phyloP scores from a whole-genome alignment of 169 alveolate genomes.

The Plasmodium gonderi region DNA sequence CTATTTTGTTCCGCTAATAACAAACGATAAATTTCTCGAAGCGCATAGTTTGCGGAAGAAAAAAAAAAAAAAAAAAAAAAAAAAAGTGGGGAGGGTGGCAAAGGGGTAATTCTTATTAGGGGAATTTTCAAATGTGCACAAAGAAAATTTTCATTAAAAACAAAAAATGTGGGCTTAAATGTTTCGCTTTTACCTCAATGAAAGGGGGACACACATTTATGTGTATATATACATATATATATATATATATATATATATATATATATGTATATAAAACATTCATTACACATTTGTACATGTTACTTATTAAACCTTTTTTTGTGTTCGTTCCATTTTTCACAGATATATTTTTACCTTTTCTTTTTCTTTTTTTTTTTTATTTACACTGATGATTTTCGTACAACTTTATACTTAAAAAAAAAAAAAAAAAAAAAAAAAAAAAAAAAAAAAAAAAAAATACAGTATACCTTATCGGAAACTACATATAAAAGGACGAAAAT shows the following conservation, averaged over 20 bases:
- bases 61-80: too few species aligned
- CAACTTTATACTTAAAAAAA: not conserved
- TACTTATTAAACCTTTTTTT: not conserved
- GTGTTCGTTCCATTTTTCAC: not conserved
- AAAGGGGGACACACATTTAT: not conserved
- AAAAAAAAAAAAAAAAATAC: not conserved
- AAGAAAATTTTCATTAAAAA: not conserved
- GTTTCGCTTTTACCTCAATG: not conserved
- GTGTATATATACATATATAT: too few species aligned
- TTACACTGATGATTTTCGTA: not conserved
- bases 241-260: too few species aligned
- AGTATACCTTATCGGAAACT: not conserved
- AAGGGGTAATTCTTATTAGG: slow-evolving; percentile 1
- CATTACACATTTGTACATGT: slow-evolving; percentile 3
- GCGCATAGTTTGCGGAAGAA: too few species aligned
- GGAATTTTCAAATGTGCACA: not conserved
- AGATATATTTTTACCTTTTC: not conserved
- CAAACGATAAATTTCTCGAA: too few species aligned
- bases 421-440: not conserved
- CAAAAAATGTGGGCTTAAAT: not conserved
- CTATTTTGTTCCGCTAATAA: too few species aligned
- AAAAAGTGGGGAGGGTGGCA: too few species aligned
- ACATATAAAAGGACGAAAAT: not conserved
- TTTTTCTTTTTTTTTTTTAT: not conserved
- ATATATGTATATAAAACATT: too few species aligned